These are phyloP conservation scores for Periconia macrospinosa DNA, from an alignment of 2,329 filamentous ascomycete species.

Conservation along the genomic window DNA sequence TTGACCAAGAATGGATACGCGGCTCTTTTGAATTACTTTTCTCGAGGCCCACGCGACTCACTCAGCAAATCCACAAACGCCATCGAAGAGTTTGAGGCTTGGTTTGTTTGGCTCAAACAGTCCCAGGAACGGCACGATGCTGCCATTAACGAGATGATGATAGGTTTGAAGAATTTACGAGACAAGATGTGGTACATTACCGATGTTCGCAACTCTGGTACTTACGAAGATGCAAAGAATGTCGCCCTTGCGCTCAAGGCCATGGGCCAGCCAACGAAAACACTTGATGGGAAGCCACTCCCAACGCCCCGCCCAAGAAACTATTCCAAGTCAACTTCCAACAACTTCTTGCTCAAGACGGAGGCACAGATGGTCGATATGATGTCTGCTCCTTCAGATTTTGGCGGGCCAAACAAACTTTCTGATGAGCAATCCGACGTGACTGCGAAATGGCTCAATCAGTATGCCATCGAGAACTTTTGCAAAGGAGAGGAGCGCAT, in stretches of 20 bases:
- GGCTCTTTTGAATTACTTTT: conserved; percentile 73
- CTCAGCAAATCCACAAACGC: conserved; percentile 70
- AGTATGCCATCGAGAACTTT: conserved; percentile 85
- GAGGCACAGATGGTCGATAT: conserved; percentile 87
- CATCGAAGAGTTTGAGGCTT: conserved; percentile 77
- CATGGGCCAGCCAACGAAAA: conserved; percentile 68
- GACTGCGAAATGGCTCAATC: conserved; percentile 78
- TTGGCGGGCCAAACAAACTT: conserved; percentile 91
- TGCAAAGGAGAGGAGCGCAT: conserved; percentile 94
- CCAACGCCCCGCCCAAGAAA: conserved; percentile 45
- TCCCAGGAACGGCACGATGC: conserved; percentile 77
- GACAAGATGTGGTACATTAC: conserved; percentile 99
- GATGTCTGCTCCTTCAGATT: conserved; percentile 77
- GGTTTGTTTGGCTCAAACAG: conserved; percentile 82
- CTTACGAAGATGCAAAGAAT: conserved; percentile 84
- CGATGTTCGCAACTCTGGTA: conserved; percentile 85
- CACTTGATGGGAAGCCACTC: conserved; percentile 42
- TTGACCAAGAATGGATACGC: conserved; percentile 70
- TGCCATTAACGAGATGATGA: conserved; percentile 74
- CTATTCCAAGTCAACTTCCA: conserved; percentile 50
- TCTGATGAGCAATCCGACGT: conserved; percentile 93
- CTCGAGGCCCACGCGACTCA: conserved; percentile 68
- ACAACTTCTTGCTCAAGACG: conserved; percentile 72
- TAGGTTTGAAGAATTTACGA: conserved; percentile 71
- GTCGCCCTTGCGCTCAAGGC: conserved; percentile 86